Conservation (phyloP, 2,329 filamentous ascomycete genomes). For the Fusarium robinianum region DNA sequence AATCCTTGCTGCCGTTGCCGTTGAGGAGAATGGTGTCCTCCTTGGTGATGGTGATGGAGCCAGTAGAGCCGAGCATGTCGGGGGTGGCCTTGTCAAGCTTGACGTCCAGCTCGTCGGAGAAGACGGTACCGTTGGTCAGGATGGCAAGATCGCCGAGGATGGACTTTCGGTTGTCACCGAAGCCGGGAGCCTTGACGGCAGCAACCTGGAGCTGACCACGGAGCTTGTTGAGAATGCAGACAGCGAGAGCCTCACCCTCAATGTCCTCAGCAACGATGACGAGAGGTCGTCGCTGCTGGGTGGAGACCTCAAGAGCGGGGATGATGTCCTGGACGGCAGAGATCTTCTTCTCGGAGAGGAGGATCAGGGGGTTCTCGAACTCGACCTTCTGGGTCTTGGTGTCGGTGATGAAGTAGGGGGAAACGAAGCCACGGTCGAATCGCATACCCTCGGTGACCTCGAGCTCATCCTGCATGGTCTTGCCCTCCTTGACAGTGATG, state of each 20-base stretch:
- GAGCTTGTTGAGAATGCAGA: conserved; percentile 99
- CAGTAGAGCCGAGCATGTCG: conserved; percentile 95
- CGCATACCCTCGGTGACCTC: conserved; percentile 99
- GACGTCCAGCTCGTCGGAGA: conserved; percentile 96
- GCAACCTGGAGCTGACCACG: conserved; percentile 98
- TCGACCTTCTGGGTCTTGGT: conserved; percentile 98
- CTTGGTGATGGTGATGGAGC: conserved; percentile 99
- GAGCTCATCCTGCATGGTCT: conserved; percentile 96
- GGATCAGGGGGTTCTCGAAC: conserved; percentile 98
- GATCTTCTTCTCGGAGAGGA: conserved; percentile 99
- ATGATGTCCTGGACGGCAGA: conserved; percentile 99
- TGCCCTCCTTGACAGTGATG: conserved; percentile 99
- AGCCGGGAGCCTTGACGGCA: conserved; percentile 97
- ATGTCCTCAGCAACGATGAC: conserved; percentile 99
- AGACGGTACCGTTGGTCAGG: conserved; percentile 95
- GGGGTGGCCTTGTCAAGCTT: conserved; percentile 98
- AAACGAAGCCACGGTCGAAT: conserved; percentile 98
- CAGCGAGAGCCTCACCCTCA: conserved; percentile 95
- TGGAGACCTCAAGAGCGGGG: conserved; percentile 94
- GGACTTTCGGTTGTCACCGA: conserved; percentile 99
- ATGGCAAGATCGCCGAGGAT: conserved; percentile 96
- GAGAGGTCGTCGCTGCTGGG: conserved; percentile 90
- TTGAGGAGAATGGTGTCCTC: conserved; percentile 99
- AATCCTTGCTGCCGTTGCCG: conserved; percentile 93
- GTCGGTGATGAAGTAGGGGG: conserved; percentile 99